These are phyloP conservation scores for Xylaria flabelliformis DNA, from an alignment of 495 filamentous ascomycete species.

Conservation along the genomic window DNA sequence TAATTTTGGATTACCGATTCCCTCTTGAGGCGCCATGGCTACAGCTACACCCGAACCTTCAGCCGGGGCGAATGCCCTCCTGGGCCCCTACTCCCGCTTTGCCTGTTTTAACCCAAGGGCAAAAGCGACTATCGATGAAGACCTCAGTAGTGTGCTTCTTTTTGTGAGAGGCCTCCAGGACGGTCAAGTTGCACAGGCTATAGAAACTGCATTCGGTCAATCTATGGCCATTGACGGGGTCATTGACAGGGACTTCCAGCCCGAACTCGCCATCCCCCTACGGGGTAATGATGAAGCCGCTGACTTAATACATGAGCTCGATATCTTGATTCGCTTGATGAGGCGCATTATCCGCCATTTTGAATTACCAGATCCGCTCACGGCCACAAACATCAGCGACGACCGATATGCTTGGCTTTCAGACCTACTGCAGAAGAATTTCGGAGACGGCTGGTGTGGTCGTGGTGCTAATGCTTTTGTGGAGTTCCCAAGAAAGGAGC, in stretches of 20 bases:
- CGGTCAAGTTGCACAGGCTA: neutral
- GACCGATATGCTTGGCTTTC: neutral
- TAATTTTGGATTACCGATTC: neutral
- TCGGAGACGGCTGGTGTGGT: neutral
- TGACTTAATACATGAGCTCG: neutral
- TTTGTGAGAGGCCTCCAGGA: neutral
- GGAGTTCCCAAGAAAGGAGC: neutral
- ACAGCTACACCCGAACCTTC: neutral
- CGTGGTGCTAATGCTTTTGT: neutral
- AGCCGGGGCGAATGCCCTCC: neutral
- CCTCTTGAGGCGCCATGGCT: neutral
- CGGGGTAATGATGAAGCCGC: neutral
- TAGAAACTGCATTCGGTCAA: neutral
- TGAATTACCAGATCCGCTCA: neutral
- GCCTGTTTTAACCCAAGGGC: fast-evolving
- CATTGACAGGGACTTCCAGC: neutral
- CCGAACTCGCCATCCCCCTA: neutral
- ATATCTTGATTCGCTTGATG: neutral
- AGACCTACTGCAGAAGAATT: neutral
- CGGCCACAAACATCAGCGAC: neutral
- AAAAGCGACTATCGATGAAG: neutral
- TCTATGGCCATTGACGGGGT: neutral
- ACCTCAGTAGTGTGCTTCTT: neutral
- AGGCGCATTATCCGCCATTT: neutral
- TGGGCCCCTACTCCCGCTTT: neutral